Percentiles rank a stretch among this genome's conserved stretches.
These are phyloP conservation scores for Jacaranda copaia DNA, from an alignment of 257 asterid genomes.

Conservation along the genomic window DNA sequence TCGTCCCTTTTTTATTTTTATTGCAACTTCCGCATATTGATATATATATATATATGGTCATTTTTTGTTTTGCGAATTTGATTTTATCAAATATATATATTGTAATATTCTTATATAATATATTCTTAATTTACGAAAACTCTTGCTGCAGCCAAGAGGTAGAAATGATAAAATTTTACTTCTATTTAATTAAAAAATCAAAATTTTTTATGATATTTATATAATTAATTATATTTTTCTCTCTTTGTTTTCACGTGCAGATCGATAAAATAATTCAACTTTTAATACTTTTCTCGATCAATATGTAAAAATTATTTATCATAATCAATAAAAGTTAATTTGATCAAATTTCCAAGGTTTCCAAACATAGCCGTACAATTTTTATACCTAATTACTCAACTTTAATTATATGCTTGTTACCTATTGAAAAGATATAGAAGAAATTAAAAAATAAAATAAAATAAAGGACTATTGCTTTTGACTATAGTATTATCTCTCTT, in stretches of 20 bases:
- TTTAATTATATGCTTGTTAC: slow-evolving; percentile 25
- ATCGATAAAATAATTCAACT: not conserved
- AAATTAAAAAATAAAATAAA: not conserved
- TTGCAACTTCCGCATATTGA: too few species aligned
- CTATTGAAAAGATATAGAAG: not conserved
- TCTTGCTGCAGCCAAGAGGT: not conserved
- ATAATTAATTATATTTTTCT: not conserved
- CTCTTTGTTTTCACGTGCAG: not conserved
- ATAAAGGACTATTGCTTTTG: not conserved
- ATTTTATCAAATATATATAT: not conserved
- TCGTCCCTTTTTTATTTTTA: too few species aligned
- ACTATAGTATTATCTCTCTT: not conserved
- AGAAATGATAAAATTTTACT: too few species aligned
- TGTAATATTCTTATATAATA: not conserved
- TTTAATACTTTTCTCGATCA: not conserved
- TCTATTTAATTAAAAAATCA: too few species aligned
- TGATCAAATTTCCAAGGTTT: not conserved
- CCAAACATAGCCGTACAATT: not conserved
- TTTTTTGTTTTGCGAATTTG: not conserved
- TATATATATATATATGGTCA: too few species aligned
- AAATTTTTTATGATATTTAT: too few species aligned
- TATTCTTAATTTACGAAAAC: not conserved
- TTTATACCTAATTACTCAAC: not conserved
- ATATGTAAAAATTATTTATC: not conserved
- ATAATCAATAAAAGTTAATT: not conserved